Percentiles rank a stretch among this genome's conserved stretches.
Evolutionary conservation across 371 early-diverging fungal genomes (phyloP).

Genomic region (Mucor indicus): DNA sequence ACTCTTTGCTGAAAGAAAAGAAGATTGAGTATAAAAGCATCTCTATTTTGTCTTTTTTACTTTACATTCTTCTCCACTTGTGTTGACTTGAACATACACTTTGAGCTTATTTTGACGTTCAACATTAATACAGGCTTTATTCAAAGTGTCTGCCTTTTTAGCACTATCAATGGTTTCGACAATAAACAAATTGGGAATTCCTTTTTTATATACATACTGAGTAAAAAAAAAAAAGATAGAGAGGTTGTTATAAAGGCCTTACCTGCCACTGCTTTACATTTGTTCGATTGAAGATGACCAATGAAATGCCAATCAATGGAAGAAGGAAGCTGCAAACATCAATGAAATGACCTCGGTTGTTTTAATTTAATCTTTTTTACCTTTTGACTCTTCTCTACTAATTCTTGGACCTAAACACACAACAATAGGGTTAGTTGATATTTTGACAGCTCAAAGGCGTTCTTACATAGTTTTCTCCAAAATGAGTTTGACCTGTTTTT

Average conservation of each 20-base stretch:
- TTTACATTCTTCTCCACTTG: slow-evolving; percentile 86
- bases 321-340: slow-evolving; percentile 46
- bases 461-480: slow-evolving; percentile 94
- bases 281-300: slow-evolving; percentile 93
- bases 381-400: slow-evolving; percentile 83
- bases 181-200: slow-evolving; percentile 83
- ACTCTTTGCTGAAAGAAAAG: slow-evolving; percentile 66
- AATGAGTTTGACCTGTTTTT: slow-evolving; percentile 83
- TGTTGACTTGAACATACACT: slow-evolving; percentile 93
- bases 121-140: slow-evolving; percentile 63
- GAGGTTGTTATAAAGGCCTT: slow-evolving; percentile 1
- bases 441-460: background rate
- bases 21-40: background rate
- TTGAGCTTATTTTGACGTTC: slow-evolving; percentile 55
- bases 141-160: slow-evolving; percentile 80
- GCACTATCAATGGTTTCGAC: slow-evolving; percentile 88
- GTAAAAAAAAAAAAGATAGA: background rate
- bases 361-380: no score
- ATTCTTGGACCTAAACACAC: slow-evolving; percentile 77
- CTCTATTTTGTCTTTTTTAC: background rate
- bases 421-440: no score
- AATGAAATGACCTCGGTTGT: background rate
- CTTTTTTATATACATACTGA: slow-evolving; percentile 23
- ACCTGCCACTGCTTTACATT: slow-evolving; percentile 83
- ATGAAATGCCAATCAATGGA: slow-evolving; percentile 97